Conservation (phyloP, 192 early-diverging fungal species). For the Umbelopsis sp. region DNA sequence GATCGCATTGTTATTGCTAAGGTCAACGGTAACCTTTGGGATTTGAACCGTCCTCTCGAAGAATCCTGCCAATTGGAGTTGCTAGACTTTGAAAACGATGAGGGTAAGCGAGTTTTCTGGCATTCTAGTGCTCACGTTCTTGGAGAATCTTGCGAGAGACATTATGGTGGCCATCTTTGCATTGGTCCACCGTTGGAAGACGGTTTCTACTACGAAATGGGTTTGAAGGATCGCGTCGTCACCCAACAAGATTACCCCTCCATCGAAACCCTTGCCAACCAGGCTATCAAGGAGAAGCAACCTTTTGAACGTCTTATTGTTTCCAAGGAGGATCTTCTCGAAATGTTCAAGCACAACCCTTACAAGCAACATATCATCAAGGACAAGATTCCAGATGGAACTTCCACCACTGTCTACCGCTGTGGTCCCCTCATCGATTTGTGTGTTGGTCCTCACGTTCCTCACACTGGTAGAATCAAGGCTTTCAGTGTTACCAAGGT, state of each 20-base stretch:
- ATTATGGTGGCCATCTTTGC: constrained; percentile 98
- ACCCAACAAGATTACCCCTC: constrained; percentile 79
- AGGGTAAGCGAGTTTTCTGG: constrained; percentile 97
- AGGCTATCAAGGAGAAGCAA: constrained; percentile 94
- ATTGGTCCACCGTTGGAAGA: constrained; percentile 94
- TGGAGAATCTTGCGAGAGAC: constrained; percentile 95
- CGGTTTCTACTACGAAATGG: constrained; percentile 98
- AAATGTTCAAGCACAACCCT: constrained; percentile 99
- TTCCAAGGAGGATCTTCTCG: constrained; percentile 86
- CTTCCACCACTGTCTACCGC: constrained; percentile 96
- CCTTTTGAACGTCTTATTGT: constrained; percentile 88
- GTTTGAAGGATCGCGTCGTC: constrained; percentile 74
- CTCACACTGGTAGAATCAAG: constrained; percentile 92
- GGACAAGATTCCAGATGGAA: constrained; percentile 87
- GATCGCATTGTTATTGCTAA: constrained; percentile 94
- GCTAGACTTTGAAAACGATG: constrained; percentile 91
- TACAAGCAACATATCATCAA: constrained; percentile 97
- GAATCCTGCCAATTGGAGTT: constrained; percentile 78
- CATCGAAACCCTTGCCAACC: constrained; percentile 86
- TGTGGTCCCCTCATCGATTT: constrained; percentile 98
- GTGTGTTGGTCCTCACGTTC: constrained; percentile 94
- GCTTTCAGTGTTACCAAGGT: constrained; percentile 89
- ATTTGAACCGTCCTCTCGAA: constrained; percentile 88
- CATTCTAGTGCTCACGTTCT: constrained; percentile 97
- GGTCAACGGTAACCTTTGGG: constrained; percentile 87